Evolutionary conservation across 2,329 filamentous ascomycete species (phyloP), one percentile per base, ranked within the genome.

Genomic region (Seiridium cupressi): DNA sequence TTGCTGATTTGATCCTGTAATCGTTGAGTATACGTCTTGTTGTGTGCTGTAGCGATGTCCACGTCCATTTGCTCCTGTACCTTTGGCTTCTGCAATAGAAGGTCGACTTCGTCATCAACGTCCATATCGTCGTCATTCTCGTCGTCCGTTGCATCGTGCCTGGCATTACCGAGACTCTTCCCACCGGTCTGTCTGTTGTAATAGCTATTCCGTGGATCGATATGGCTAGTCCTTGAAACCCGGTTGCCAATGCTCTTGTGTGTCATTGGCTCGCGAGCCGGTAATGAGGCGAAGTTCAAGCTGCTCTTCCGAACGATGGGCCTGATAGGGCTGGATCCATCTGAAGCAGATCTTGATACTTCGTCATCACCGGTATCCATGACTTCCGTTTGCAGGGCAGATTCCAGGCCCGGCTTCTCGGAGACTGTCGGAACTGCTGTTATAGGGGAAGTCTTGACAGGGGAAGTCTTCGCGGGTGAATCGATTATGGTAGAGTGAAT

Each of bases 1-100:
- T 84, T 84, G 69, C 88, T 96, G 68, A 99, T 98, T 68, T 93
- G 92, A 68, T 98, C 94, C 65, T 97, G 93, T 13, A 99, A 81
- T 48, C 91, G 84, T 73, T 98, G 93, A 0, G 95, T 97, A n/a
- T 95, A 96, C 0, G 92, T 93, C 73, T 96, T 96, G 75, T 88
- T 92, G 69, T 94, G 89, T 2, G 83, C 74, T 65, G 81, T 84
- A 5, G 83, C 81, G 36, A 81, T 79, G 48, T 82, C 82, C 1
- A 76, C 76, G 7, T 73, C 73, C 44, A 81, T 80, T 1, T 79
- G 74, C 31, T 74, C 70, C 5, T 68, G 65, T 3, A 66, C 64
- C 26, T 44, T 55, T 26, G 51, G 51, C 18, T 11, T 31, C 38
- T 55, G 51, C 5, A 38, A 55, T 3, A 69, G 67, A 18, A 73